Evolutionary conservation across 1,284 basidiomycete species (phyloP).

Genomic region (Tilletia horrida): DNA sequence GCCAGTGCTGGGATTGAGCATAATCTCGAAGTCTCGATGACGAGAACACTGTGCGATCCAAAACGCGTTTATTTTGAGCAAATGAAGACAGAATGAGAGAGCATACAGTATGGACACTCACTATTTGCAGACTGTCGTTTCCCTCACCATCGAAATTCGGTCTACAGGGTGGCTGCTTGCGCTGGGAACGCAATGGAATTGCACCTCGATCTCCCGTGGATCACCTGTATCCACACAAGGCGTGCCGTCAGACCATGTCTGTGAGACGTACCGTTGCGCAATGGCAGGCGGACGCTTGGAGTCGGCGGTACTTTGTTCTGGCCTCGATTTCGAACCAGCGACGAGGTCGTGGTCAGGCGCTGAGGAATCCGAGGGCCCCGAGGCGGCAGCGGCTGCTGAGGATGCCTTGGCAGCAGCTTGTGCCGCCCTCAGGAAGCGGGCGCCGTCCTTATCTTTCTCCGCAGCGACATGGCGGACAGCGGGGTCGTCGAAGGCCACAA

Average conservation of each 20-base stretch:
- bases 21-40: conserved; percentile 17
- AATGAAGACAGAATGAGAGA: no score
- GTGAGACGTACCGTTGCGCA: conserved; percentile 38
- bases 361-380: conserved; percentile 5
- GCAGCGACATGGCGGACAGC: conserved; percentile 7
- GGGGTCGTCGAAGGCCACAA: conserved; percentile 39
- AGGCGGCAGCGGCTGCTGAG: neutral
- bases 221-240: conserved; percentile 44
- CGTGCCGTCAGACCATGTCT: conserved; percentile 46
- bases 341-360: conserved; percentile 6
- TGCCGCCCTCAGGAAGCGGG: conserved; percentile 25
- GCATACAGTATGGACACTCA: neutral
- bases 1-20: conserved; percentile 7
- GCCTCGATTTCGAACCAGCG: neutral
- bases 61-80: neutral
- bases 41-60: conserved; percentile 3
- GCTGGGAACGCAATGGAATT: conserved; percentile 37
- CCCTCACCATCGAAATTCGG: conserved; percentile 45
- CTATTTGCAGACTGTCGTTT: conserved; percentile 50
- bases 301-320: conserved; percentile 7
- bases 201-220: conserved; percentile 39
- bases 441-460: conserved; percentile 17
- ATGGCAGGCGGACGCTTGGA: conserved; percentile 4
- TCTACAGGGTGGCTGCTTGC: conserved; percentile 28
- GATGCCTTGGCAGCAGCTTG: conserved; percentile 24